Conservation (phyloP, 352 stramenopile genomes). For the Phytopythium ostracodes region DNA sequence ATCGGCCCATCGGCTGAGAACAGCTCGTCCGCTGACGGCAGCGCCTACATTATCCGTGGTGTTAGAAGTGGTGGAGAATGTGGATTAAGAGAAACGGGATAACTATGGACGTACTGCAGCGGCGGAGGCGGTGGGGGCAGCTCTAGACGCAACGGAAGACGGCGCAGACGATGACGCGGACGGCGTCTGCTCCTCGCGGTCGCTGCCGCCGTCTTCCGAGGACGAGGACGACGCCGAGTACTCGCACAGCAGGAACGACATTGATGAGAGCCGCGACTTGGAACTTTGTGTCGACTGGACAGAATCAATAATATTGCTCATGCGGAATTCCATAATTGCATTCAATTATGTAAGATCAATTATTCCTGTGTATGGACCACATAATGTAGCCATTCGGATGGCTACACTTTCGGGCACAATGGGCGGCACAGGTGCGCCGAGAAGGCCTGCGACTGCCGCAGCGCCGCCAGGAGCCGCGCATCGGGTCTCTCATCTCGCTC, state of each 20-base stretch:
- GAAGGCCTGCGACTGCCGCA: conserved; percentile 60
- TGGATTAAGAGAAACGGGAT: neutral
- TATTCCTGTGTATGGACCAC: neutral
- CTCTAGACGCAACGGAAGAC: neutral
- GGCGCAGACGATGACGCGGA: neutral
- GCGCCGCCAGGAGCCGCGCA: conserved; percentile 32
- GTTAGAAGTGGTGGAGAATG: neutral
- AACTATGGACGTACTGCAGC: conserved; percentile 3
- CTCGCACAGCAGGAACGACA: conserved; percentile 55
- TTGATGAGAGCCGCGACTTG: neutral
- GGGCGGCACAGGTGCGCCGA: conserved; percentile 29
- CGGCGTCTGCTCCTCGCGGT: neutral
- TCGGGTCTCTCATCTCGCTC: conserved; percentile 29
- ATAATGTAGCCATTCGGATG: neutral
- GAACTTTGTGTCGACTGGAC: no score
- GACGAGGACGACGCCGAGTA: conserved; percentile 60
- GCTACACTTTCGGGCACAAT: conserved; percentile 2
- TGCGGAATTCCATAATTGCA: no score
- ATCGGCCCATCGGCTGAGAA: conserved; percentile 31
- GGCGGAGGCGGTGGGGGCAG: neutral
- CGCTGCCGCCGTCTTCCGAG: conserved; percentile 25
- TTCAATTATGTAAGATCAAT: neutral
- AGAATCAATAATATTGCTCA: no score
- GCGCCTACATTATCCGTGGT: neutral
- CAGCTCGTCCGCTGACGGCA: conserved; percentile 47